These are phyloP conservation scores for Candida sojae DNA, from an alignment of 1,139 yeast genomes.

Conservation along the genomic window DNA sequence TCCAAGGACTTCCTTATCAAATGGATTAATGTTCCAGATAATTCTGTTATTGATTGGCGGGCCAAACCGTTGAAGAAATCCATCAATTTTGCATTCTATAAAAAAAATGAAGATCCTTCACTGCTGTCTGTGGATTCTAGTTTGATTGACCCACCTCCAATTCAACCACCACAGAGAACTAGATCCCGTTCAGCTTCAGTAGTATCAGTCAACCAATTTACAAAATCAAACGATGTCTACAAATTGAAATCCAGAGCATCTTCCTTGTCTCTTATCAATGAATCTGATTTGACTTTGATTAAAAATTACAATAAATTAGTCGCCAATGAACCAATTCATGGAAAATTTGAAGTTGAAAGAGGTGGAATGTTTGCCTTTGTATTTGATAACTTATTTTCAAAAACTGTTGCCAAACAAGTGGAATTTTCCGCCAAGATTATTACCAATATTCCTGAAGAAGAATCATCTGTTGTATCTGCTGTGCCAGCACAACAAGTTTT, in stretches of 20 bases:
- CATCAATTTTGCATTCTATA: constrained; percentile 66
- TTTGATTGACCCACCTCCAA: constrained; percentile 5
- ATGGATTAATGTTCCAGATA: constrained; percentile 81
- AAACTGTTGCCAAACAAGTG: constrained; percentile 79
- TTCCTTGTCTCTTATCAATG: constrained; percentile 34
- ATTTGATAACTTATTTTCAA: constrained; percentile 89
- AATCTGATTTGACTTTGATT: constrained; percentile 39
- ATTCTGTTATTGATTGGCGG: constrained; percentile 72
- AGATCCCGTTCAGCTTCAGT: constrained; percentile 36
- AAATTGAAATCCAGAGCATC: constrained; percentile 39
- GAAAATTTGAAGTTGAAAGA: constrained; percentile 54
- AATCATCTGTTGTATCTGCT: not conserved
- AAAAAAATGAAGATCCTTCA: constrained; percentile 33
- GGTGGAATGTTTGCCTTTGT: constrained; percentile 83
- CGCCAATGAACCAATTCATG: constrained; percentile 62
- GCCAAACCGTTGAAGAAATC: constrained; percentile 82
- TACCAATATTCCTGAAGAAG: constrained; percentile 7
- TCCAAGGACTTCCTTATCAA: constrained; percentile 86
- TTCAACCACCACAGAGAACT: constrained; percentile 7
- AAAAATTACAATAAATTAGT: constrained; percentile 50
- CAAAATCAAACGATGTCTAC: constrained; percentile 34
- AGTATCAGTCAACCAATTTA: constrained; percentile 40
- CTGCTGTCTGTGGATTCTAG: constrained; percentile 1
- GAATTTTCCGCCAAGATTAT: constrained; percentile 60
- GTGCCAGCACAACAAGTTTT: constrained; percentile 8